Percentiles rank a stretch among this genome's conserved stretches.
Evolutionary conservation across 495 filamentous ascomycete genomes (phyloP).

Genomic region (Neurospora sublineolata): DNA sequence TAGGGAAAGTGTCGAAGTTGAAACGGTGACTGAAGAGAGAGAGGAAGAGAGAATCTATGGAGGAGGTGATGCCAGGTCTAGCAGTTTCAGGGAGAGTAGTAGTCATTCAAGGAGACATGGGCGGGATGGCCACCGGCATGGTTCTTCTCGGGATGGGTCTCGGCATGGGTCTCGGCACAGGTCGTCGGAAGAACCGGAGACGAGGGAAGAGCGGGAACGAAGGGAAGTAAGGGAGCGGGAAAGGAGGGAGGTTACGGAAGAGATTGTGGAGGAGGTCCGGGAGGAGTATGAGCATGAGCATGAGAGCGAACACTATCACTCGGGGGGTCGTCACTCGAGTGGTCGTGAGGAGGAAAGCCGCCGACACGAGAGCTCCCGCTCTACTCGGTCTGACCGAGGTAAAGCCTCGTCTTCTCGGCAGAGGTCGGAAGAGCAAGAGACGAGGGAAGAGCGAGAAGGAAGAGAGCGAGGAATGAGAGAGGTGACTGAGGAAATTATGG

Average conservation of each 20-base stretch:
- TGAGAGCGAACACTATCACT: neutral
- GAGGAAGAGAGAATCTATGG: neutral
- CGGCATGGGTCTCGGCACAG: neutral
- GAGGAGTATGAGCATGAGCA: conserved; percentile 33
- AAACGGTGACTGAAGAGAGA: neutral
- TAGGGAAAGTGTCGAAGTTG: neutral
- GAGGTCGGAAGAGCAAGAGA: neutral
- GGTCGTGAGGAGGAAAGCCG: neutral
- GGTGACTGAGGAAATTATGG: conserved; percentile 69
- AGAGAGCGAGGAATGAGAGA: conserved; percentile 8
- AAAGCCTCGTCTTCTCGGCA: neutral
- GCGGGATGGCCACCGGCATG: neutral
- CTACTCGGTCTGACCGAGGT: neutral
- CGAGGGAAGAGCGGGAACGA: conserved; percentile 15
- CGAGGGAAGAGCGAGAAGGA: conserved; percentile 48
- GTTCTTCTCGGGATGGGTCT: neutral
- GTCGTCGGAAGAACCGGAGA: neutral
- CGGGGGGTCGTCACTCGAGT: neutral
- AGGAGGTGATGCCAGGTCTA: neutral
- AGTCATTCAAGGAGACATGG: neutral
- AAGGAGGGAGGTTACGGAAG: conserved; percentile 48
- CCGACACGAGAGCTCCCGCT: neutral
- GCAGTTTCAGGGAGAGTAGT: neutral
- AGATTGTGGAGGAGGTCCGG: conserved; percentile 74
- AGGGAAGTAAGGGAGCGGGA: neutral